A percentile compares a stretch with the other conserved stretches of the same genome.
phyloP scores from a whole-genome alignment of 768 basidiomycete genomes.

The Gymnopilus junonius region DNA sequence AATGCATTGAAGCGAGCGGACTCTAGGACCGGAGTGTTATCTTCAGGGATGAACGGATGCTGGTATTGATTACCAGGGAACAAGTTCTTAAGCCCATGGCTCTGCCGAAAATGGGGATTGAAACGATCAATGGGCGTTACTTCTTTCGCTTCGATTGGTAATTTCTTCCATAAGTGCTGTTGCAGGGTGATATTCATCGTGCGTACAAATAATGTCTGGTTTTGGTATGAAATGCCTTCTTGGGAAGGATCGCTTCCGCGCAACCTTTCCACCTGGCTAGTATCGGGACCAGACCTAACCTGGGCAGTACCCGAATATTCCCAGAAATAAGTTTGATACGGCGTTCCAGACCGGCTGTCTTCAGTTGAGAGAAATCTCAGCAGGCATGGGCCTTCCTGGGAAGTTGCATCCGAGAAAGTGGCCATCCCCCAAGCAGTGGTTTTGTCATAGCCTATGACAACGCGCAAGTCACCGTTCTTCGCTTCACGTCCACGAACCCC shows the following conservation, averaged over 20 bases:
- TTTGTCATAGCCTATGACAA: conserved; percentile 24
- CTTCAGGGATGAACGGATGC: neutral
- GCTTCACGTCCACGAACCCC: conserved; percentile 15
- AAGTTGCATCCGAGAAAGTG: conserved; percentile 13
- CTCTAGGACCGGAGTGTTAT: neutral
- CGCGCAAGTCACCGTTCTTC: conserved; percentile 22
- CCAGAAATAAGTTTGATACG: conserved; percentile 5
- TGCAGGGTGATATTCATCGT: conserved; percentile 9
- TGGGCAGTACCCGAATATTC: conserved; percentile 13
- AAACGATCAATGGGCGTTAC: too few species aligned
- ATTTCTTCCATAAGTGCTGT: neutral
- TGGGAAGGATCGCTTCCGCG: neutral
- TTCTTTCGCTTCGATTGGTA: neutral
- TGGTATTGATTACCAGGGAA: too few species aligned
- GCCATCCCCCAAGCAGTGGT: conserved; percentile 25
- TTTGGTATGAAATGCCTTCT: neutral
- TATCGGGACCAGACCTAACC: conserved; percentile 5
- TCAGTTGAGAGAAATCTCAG: conserved; percentile 8
- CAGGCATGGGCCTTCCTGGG: conserved; percentile 2
- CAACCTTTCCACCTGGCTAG: neutral
- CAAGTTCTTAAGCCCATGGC: too few species aligned
- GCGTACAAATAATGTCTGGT: conserved; percentile 12
- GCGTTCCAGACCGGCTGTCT: neutral
- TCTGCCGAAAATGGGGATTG: too few species aligned
- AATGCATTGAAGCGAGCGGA: neutral